Evolutionary conservation across 345 rosid genomes (phyloP).

Genomic region (Angophora floribunda): DNA sequence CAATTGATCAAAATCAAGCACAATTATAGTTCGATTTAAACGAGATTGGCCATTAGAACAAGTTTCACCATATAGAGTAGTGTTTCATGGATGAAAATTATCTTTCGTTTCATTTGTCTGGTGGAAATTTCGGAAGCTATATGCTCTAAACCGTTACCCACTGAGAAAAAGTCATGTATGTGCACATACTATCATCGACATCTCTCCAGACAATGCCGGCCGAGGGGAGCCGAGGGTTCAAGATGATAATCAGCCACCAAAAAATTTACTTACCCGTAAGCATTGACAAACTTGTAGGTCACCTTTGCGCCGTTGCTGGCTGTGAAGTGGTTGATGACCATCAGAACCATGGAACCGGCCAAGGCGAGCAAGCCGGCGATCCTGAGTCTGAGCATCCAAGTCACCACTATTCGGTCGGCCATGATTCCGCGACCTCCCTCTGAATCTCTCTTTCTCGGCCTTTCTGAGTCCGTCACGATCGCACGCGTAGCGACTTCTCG

Average conservation of each 20-base stretch:
- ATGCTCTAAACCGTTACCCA: background rate
- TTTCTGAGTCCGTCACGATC: background rate
- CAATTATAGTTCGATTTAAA: background rate
- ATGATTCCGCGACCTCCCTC: background rate
- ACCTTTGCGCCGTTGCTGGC: background rate
- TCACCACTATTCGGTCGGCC: background rate
- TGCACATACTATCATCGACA: background rate
- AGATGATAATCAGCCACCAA: background rate
- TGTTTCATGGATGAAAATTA: background rate
- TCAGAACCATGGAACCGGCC: background rate
- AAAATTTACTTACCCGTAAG: conserved; percentile 8
- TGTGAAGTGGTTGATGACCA: conserved; percentile 2
- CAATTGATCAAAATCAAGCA: background rate
- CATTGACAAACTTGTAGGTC: conserved; percentile 16
- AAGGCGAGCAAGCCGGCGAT: conserved; percentile 6
- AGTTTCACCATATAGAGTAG: background rate
- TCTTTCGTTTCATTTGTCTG: background rate
- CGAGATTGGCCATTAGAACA: background rate
- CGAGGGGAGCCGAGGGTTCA: background rate
- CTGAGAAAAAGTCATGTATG: background rate
- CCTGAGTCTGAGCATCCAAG: conserved; percentile 13
- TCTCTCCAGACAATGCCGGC: background rate
- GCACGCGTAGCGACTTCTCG: background rate
- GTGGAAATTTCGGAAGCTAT: background rate
- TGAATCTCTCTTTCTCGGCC: background rate